Conservation (phyloP, 306 rosid genomes). For the Prunus campanulata region DNA sequence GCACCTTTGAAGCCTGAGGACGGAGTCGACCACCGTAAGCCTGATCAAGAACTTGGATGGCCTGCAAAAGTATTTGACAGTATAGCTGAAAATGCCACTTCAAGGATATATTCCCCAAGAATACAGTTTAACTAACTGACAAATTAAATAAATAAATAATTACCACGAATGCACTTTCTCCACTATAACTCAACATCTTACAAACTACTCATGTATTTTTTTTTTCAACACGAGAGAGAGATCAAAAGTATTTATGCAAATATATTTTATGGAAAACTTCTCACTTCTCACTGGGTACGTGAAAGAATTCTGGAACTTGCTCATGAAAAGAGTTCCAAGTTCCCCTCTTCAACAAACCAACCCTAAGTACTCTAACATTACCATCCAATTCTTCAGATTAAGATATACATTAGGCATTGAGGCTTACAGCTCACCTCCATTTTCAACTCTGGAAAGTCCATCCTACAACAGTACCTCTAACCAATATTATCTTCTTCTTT, state of each 20-base stretch:
- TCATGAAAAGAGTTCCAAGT: not conserved
- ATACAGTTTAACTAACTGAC: not conserved
- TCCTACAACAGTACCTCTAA: not conserved
- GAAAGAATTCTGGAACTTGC: not conserved
- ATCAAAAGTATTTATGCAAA: too few relatives aligned
- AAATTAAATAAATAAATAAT: not conserved
- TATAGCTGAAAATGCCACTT: not conserved
- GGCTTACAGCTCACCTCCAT: not conserved
- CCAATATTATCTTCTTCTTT: too few relatives aligned
- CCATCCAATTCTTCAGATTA: not conserved
- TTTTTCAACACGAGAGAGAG: not conserved
- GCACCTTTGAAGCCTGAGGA: constrained; percentile 34
- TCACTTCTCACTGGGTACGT: not conserved
- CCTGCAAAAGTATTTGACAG: constrained; percentile 39
- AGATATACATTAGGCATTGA: not conserved
- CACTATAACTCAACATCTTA: not conserved
- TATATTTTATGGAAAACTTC: not conserved
- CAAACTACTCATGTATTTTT: not conserved
- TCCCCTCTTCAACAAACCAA: not conserved
- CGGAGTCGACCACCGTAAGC: constrained; percentile 22
- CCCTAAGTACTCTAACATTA: not conserved
- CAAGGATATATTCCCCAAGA: not conserved
- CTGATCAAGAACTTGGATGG: constrained; percentile 39
- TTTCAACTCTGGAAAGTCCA: not conserved
- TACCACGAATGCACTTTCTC: not conserved